Evolutionary conservation across 2,329 filamentous ascomycete genomes (phyloP), one percentile per base, ranked within the genome.

Genomic region (Stachybotrys echinatus): DNA sequence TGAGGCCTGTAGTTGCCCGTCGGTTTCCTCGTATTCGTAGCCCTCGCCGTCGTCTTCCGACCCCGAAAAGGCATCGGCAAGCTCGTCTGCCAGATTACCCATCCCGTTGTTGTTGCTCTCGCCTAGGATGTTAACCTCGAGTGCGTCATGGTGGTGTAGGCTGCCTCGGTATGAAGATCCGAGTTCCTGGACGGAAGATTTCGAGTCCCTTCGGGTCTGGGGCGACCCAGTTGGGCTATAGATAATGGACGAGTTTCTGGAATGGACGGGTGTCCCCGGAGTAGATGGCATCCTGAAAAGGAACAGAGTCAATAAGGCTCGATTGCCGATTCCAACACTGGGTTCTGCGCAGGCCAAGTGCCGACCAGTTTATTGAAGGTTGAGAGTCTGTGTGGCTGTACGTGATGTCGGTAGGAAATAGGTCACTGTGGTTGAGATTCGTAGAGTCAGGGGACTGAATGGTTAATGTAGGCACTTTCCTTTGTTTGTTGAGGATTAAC

Each of bases 21-120:
- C 44, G 27, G 4, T 23, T 5, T 10, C n/a, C 4, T 46, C 44
- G 19, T 23, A 17, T n/a, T 23, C 12, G 3, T 73, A 72, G 31
- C 74, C 70, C 42, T 77, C 75, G 19, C 76, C 78, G 38, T 84
- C 82, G 39, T 81, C 83, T 50, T 80, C 81, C 8, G 83, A 85
- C 31, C 83, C 83, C 42, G 80, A 83, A 65, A 87, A 82, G 4
- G 85, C 84, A 61, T 88, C 87, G 2, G 86, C 89, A 45, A 94
- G 73, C 67, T 94, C 89, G 66, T 92, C 89, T 2, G 89, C 89
- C 45, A 94, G 68, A 58, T 90, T 92, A 27, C 88, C 89, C 54
- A 90, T 73, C 8, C 85, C 85, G 53, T 81, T 81, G 46, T 70
- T 66, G 37, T 67, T 74, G 40, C 67, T 71, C 49, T 64, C 65